Evolutionary conservation across 1,284 basidiomycete species (phyloP).

Genomic region (Marasmius oreades): DNA sequence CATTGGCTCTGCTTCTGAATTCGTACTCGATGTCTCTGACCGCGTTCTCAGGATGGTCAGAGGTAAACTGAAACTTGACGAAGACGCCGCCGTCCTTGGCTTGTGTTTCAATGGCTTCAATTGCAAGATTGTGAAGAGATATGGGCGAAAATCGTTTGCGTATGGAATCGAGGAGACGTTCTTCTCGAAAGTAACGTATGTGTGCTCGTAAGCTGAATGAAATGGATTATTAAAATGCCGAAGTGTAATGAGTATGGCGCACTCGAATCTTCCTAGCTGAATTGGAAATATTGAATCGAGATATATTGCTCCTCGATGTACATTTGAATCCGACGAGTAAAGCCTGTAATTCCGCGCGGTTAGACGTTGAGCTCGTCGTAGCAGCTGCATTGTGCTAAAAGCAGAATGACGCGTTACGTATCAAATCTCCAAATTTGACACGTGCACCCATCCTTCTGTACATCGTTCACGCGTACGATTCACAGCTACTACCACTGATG

Average conservation of each 20-base stretch:
- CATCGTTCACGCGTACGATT: too few species aligned
- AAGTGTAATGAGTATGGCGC: slow-evolving; percentile 17
- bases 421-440: not conserved
- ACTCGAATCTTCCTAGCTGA: slow-evolving; percentile 50
- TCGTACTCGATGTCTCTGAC: slow-evolving; percentile 47
- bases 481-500: too few species aligned
- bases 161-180: slow-evolving; percentile 47
- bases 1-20: slow-evolving; percentile 37
- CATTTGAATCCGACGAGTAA: not conserved
- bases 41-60: slow-evolving; percentile 35
- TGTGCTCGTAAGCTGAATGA: slow-evolving; percentile 56
- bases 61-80: slow-evolving; percentile 69
- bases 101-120: slow-evolving; percentile 58
- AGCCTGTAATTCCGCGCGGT: not conserved
- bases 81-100: slow-evolving; percentile 87
- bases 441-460: too few species aligned
- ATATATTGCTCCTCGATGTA: slow-evolving; percentile 43
- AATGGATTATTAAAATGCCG: slow-evolving; percentile 9
- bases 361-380: not conserved
- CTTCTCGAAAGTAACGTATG: slow-evolving; percentile 53
- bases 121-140: slow-evolving; percentile 50
- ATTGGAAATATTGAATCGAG: slow-evolving; percentile 59
- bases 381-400: not conserved
- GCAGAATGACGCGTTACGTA: not conserved
- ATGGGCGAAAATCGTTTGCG: slow-evolving; percentile 47